Evolutionary conservation across 2,329 filamentous ascomycete genomes (phyloP), one percentile per base, ranked within the genome.

Genomic region (Diplodia seriata): DNA sequence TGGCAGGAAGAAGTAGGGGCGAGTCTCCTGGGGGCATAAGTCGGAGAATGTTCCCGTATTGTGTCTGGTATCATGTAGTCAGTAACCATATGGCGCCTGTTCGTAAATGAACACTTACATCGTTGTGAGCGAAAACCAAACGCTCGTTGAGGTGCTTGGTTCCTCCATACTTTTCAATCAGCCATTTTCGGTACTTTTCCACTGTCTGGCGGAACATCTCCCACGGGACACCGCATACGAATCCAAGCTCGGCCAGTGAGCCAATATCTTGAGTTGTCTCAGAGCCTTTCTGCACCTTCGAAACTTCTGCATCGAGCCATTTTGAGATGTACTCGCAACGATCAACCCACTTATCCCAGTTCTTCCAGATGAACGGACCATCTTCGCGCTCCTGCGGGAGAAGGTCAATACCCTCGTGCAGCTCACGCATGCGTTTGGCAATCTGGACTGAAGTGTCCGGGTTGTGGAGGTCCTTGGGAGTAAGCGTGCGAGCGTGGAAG

Each of bases 11-110:
- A 12, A 97, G 85, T 8, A 98, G 86, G 0, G 94, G 95, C 0
- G 94, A 97, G 73, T 93, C 90, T 59, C 84, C 85, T 49, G 82
- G 81, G 2, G 87, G 87, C 72, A 92, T 87, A 77, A 90, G 82
- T 47, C 94, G 92, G 61, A 99, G 88, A 70, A 99, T 95, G 76
- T 99, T 99, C 71, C 95, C 95, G 75, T 99, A 98, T 89, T 99
- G 95, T 4, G 95, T 97, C 93, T 97, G 67, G 61, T 49, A 51
- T 11, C 26, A 51, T 15, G 18, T 11, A 7, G 12, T 56, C 18
- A 66, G 50, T 23, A 56, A 6, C 1, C 15, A 31, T n/a, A 18
- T 6, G 1, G 11, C 33, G 26, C 47, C 15, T 1, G 8, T 31
- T 14, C 18, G 36, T 4, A 18, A 26, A 8, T n/a, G 26, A 12